A percentile compares a stretch with the other conserved stretches of the same genome.
phyloP scores from a whole-genome alignment of 495 filamentous ascomycete species.

The Rhypophila decipiens region DNA sequence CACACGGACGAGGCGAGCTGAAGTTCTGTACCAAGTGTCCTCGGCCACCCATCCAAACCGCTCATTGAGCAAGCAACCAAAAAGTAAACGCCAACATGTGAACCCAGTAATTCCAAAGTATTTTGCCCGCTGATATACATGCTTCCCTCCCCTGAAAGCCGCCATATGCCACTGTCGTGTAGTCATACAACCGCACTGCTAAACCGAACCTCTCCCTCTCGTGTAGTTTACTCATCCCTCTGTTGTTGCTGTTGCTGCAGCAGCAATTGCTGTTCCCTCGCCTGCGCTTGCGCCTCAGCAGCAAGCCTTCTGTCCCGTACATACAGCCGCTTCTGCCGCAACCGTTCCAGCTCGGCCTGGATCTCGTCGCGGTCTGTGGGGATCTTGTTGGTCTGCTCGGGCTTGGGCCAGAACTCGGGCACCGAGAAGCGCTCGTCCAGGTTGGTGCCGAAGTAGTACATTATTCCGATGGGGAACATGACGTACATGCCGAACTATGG shows the following conservation, averaged over 20 bases:
- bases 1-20: too few relatives aligned
- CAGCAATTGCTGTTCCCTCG: conserved; percentile 26
- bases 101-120: too few relatives aligned
- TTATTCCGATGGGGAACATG: conserved; percentile 96
- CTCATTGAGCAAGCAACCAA: too few relatives aligned
- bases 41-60: too few relatives aligned
- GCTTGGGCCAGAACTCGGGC: conserved; percentile 88
- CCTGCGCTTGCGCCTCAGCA: conserved; percentile 30
- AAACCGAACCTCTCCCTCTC: too few relatives aligned
- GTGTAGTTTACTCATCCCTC: neutral
- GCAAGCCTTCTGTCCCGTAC: conserved; percentile 54
- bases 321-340: conserved; percentile 57
- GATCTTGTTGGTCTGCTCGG: conserved; percentile 79
- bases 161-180: neutral
- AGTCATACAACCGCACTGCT: neutral
- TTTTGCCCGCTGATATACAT: neutral
- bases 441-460: conserved; percentile 99
- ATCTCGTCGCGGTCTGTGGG: conserved; percentile 89
- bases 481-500: conserved; percentile 92
- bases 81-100: too few relatives aligned
- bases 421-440: conserved; percentile 86
- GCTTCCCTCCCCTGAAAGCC: neutral
- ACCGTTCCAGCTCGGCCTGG: conserved; percentile 62
- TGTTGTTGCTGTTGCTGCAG: conserved; percentile 18
- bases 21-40: too few relatives aligned